Evolutionary conservation across 1,284 basidiomycete species (phyloP).

Genomic region (Stereum hirsutum): DNA sequence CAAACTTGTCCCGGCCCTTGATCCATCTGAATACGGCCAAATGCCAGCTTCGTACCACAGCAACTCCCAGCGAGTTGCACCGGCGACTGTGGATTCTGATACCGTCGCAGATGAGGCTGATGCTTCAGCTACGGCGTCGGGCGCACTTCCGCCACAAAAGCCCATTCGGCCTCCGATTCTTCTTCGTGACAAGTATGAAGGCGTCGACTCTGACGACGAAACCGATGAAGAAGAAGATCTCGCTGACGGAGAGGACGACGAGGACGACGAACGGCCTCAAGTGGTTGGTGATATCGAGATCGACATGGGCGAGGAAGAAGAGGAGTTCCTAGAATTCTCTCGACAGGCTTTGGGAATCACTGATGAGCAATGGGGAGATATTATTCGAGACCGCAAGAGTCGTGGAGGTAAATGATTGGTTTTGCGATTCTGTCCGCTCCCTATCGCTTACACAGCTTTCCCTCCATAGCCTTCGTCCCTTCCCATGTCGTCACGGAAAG

Average conservation of each 20-base stretch:
- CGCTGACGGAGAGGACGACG: conserved; percentile 45
- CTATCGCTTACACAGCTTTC: background rate
- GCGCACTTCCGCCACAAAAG: conserved; percentile 18
- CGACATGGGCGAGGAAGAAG: conserved; percentile 84
- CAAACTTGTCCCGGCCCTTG: conserved; percentile 58
- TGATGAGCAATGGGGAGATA: conserved; percentile 77
- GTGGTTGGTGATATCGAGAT: conserved; percentile 77
- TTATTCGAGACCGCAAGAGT: conserved; percentile 63
- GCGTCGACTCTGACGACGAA: conserved; percentile 80
- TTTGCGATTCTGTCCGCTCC: conserved; percentile 2
- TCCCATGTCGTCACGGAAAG: conserved; percentile 22
- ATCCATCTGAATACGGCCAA: conserved; percentile 67
- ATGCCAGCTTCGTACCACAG: conserved; percentile 66
- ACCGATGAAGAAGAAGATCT: conserved; percentile 51
- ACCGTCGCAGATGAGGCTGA: conserved; percentile 19
- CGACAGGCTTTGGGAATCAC: conserved; percentile 81
- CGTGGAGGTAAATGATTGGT: conserved; percentile 61
- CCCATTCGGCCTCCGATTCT: conserved; percentile 69
- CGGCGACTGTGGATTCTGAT: conserved; percentile 38
- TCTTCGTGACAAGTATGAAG: conserved; percentile 73
- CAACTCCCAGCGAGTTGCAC: conserved; percentile 59
- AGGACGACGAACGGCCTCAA: conserved; percentile 70
- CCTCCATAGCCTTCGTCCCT: conserved; percentile 60
- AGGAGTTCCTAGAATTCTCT: conserved; percentile 90
- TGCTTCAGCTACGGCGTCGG: conserved; percentile 7